Base-by-base conservation (phyloP, 31 red algal genomes). In the Odonthalia washingtoniensis region DNA sequence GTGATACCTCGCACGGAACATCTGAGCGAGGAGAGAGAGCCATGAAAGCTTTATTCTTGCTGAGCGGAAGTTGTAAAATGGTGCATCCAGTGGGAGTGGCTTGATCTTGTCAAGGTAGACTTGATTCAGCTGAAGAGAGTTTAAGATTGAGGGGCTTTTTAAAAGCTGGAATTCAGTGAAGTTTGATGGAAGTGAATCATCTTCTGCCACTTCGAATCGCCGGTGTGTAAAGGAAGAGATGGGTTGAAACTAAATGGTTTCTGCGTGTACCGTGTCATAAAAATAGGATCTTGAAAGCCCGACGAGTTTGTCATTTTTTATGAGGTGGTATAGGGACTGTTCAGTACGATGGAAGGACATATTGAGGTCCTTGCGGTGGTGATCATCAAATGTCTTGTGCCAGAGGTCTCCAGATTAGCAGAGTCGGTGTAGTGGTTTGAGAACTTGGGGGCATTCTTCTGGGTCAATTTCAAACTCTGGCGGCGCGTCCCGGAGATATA, bases 401-500 rank as follows among this genome's bases (percentile, higher is more conserved):
- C 53, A 83, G 4, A 82, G 21, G 46, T 90, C 88, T 3, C 80
- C 63, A 0, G 87, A 89, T 67, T 81, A 64, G 36, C 72, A 74
- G n/a, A 92, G 62, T 2, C 89, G 73, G 45, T 85, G 80, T 2
- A 92, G n/a, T 0, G 75, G 70, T 9, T 80, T 84, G 2, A 84
- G 72, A 21, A 85, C 36, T 42, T 91, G 67, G 2, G 78, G 45
- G 40, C 77, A 77, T 44, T 90, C 2, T 34, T 65, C 68, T 82
- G 62, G 24, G 87, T 63, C 1, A 75, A 49, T 9, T 36, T 39
- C 3, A 84, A n/a, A n/a, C n/a, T n/a, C n/a, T n/a, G n/a, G n/a
- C n/a, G n/a, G n/a, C n/a, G n/a, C n/a, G n/a, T n/a, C 83, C 3
- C 9, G n/a, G 26, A 91, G 77, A 49, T 78, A 84, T 0, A 91